A percentile compares a stretch with the other conserved stretches of the same genome.
Conservation (phyloP, 148 eudicot genomes). For the Hydrangea macrophylla region DNA sequence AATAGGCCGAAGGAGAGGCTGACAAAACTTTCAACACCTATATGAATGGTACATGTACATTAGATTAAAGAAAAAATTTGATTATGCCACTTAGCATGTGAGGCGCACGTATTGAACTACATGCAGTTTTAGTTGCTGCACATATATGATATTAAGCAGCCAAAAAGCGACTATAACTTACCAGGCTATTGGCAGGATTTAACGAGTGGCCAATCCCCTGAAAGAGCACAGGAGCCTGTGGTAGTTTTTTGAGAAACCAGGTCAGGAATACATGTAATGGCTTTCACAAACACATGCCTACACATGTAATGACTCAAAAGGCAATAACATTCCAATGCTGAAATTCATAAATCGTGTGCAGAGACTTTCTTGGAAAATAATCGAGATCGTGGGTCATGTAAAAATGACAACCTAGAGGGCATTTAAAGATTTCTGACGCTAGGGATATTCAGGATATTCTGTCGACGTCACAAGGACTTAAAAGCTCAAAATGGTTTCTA, state of each 20-base stretch:
- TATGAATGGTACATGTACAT: not conserved
- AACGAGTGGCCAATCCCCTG: constrained; percentile 49
- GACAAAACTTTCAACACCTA: constrained; percentile 53
- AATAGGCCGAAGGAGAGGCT: constrained; percentile 55
- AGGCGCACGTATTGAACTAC: not conserved
- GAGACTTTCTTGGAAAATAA: not conserved
- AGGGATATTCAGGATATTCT: not conserved
- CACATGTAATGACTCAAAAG: not conserved
- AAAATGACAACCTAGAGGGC: not conserved
- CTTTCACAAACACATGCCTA: not conserved
- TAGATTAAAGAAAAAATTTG: no score
- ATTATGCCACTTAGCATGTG: not conserved
- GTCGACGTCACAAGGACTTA: not conserved
- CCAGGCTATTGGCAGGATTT: constrained; percentile 53
- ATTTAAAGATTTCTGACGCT: not conserved
- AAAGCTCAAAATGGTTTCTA: not conserved
- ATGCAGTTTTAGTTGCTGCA: not conserved
- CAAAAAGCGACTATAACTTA: constrained; percentile 23
- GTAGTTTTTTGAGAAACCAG: constrained; percentile 9
- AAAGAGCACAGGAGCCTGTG: constrained; percentile 63
- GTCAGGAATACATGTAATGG: not conserved
- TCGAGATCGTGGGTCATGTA: not conserved
- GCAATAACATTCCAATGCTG: not conserved
- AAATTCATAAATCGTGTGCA: not conserved
- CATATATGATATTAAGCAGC: not conserved